These are phyloP conservation scores for Hypomyces rosellus DNA, from an alignment of 2,329 filamentous ascomycete genomes.

Conservation along the genomic window DNA sequence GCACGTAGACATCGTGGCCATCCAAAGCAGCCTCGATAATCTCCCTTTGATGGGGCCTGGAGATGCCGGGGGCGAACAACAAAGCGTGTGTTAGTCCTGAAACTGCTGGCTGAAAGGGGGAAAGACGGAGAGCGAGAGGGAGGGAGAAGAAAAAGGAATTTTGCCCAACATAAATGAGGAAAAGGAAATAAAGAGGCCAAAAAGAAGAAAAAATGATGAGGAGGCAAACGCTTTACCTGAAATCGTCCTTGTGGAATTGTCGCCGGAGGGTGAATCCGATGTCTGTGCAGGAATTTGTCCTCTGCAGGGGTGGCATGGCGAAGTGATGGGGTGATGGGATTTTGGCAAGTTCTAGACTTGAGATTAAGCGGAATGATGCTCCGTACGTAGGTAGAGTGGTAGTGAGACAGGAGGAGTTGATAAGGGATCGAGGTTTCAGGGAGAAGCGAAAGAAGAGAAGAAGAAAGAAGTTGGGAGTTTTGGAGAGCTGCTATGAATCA, in stretches of 20 bases:
- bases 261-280: slow-evolving; percentile 68
- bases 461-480: too few species aligned
- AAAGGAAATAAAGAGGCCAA: background rate
- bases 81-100: background rate
- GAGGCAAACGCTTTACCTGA: slow-evolving; percentile 47
- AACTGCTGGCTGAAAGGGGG: background rate
- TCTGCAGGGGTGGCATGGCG: slow-evolving; percentile 36
- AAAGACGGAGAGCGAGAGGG: background rate
- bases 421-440: too few species aligned
- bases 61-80: slow-evolving; percentile 1
- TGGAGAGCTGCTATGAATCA: too few species aligned
- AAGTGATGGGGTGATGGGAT: background rate
- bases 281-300: slow-evolving; percentile 50
- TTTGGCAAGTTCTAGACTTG: background rate
- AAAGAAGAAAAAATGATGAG: too few species aligned
- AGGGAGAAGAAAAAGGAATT: background rate
- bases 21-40: slow-evolving; percentile 77
- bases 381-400: too few species aligned
- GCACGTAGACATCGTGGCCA: slow-evolving; percentile 85
- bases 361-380: too few species aligned
- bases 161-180: background rate
- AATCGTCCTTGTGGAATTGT: slow-evolving; percentile 67
- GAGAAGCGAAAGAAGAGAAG: too few species aligned
- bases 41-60: slow-evolving; percentile 75
- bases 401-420: too few species aligned